Base-by-base conservation (phyloP, 805 yeast species). In the Ogataea zsoltii region DNA sequence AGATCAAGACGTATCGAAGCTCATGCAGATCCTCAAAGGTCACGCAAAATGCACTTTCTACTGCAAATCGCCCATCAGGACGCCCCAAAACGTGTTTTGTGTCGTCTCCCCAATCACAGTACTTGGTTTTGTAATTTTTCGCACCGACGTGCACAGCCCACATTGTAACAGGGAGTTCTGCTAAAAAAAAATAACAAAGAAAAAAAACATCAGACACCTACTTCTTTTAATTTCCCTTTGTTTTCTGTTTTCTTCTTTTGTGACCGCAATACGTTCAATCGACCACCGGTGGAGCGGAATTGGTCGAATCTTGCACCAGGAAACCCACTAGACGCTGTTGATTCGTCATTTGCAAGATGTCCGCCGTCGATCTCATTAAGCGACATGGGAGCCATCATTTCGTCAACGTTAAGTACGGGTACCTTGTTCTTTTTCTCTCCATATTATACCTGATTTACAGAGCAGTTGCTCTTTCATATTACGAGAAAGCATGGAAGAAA, bases 381-480 rank as follows among this genome's bases (percentile, higher is more conserved):
- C 65, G 88, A 32, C 88, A 82, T 55, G 80, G 74, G 12, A 59
- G 61, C 19, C 73, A 72, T 31, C 90, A 85, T 57, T 71, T 53
- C 44, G 76, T 75, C 33, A 85, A 85, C 57, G 55, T 82, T 37
- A 74, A 75, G 39, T 85, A 78, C 56, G 94, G 92, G 0, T 78
- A 80, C 54, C 54, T 74, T 11, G 61, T 80, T 0, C 60, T 83
- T 6, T 55, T 66, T 1, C 44, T 78, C 3, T 67, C 82, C 1
- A 38, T 72, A 0, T 36, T 68, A 0, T 78, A 79, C 48, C 46
- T 78, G 0, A 19, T 61, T 0, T 56, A 63, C 18, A 55, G 79
- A 11, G 60, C 60, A n/a, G 37, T 63, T 1, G 50, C 71, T 12
- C 60, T 74, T 32, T 56, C 56, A 29, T 48, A 62, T 10, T 67